Percentiles rank a stretch among this genome's conserved stretches.
Conservation (phyloP, 2,329 filamentous ascomycete species). For the Nemania bipapillata region DNA sequence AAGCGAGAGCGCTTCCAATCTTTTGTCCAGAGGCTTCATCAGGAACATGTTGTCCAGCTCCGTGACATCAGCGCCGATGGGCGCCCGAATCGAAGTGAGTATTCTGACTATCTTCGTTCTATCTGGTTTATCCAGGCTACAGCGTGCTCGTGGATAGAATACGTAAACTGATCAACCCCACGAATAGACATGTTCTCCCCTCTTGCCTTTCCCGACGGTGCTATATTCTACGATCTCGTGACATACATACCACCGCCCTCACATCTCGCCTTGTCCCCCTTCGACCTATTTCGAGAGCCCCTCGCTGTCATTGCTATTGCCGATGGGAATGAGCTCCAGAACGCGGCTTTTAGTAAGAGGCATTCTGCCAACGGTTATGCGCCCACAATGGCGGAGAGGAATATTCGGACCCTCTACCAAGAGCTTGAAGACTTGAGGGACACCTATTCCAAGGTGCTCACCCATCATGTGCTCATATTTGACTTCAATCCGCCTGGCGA, state of each 20-base stretch:
- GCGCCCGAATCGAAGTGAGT: conserved; percentile 83
- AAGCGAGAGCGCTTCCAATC: conserved; percentile 80
- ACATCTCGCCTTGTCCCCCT: conserved; percentile 82
- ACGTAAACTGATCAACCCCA: conserved; percentile 34
- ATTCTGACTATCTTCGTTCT: neutral
- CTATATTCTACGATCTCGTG: conserved; percentile 87
- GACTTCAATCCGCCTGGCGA: conserved; percentile 69
- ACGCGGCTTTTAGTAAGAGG: conserved; percentile 64
- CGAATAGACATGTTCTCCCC: conserved; percentile 89
- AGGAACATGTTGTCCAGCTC: conserved; percentile 83
- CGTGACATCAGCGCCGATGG: conserved; percentile 87
- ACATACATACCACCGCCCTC: conserved; percentile 82
- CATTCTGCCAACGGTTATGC: conserved; percentile 63
- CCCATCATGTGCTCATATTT: conserved; percentile 83
- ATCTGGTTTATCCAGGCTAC: neutral
- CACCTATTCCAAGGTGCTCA: conserved; percentile 77
- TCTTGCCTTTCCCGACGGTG: conserved; percentile 83
- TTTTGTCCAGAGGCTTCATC: conserved; percentile 81
- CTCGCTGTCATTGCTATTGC: conserved; percentile 85
- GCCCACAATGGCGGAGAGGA: conserved; percentile 64
- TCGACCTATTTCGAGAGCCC: conserved; percentile 89
- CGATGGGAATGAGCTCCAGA: conserved; percentile 77
- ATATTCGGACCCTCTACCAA: conserved; percentile 69
- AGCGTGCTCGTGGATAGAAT: neutral
- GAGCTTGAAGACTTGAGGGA: conserved; percentile 78